Evolutionary conservation across 2,329 filamentous ascomycete genomes (phyloP), one percentile per base, ranked within the genome.

Genomic region (Fusarium cyanostomum): DNA sequence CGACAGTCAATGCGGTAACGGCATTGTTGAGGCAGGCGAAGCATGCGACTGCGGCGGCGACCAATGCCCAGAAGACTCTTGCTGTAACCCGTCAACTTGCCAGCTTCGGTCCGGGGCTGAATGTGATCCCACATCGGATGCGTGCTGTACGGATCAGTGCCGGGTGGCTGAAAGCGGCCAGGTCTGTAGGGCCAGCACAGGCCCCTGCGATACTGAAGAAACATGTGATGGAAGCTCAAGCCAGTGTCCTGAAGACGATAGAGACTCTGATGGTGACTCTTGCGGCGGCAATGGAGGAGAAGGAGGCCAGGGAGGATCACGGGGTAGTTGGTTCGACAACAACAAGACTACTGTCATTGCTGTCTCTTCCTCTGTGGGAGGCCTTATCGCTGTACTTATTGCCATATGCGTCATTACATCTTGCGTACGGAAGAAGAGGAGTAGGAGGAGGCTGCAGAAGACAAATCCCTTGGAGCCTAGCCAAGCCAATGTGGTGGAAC

Each of bases 1-100:
- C 1, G 89, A 88, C 48, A 89, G 89, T 63, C 87, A 92, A 70
- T 97, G 93, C 74, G 93, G 93, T 46, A 97, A 97, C 73, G 93
- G 60, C 0, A 65, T 55, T 2, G 60, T 64, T 0, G 64, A 59
- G 12, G 46, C 62, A 3, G 62, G 62, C 1, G 62, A 64, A 8
- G 35, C 43, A 10, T 65, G 62, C 11, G 62, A 64, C 5, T 64
- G 62, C 2, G 62, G 62, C 0, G 62, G 62, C 4, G 43, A 49
- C 6, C 13, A 42, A 7, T 64, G 61, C 1, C 41, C 60, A 0
- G 15, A 7, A 1, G 33, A 65, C 10, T 64, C 61, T 0, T 64
- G 61, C 30, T 64, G 61, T 4, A 49, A 65, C 4, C 61, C 61
- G 0, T 38, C 52, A 2, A 64, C 61, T 1, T 64, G 61, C 0